These are phyloP conservation scores for Leccinum ochraceum DNA, from an alignment of 768 basidiomycete genomes.

Conservation along the genomic window DNA sequence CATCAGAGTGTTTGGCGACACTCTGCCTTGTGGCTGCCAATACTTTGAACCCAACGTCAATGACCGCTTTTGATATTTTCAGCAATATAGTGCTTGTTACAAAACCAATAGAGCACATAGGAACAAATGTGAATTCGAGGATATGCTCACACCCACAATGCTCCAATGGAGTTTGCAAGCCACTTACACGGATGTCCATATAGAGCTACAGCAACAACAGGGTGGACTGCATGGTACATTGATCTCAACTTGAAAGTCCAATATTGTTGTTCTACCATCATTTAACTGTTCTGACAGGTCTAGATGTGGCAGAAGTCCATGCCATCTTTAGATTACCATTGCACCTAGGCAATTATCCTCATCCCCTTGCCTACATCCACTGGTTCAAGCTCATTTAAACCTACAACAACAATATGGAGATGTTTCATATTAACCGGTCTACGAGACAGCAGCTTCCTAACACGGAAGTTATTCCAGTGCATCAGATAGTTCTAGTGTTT, in stretches of 20 bases:
- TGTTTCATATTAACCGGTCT: too few relatives aligned
- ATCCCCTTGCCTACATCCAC: not conserved
- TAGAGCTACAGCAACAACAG: not conserved
- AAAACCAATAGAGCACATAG: not conserved
- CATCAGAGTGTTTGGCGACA: not conserved
- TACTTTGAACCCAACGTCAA: not conserved
- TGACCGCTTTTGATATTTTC: not conserved
- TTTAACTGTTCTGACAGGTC: not conserved
- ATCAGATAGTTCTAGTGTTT: too few relatives aligned
- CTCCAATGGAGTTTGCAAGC: not conserved
- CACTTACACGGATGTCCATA: not conserved
- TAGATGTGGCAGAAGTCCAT: not conserved
- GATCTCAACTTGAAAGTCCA: too few relatives aligned
- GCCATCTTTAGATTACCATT: not conserved
- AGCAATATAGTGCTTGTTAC: not conserved
- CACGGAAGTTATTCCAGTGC: too few relatives aligned
- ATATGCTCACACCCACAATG: not conserved
- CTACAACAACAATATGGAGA: too few relatives aligned
- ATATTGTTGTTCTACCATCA: too few relatives aligned
- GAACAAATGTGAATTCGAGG: not conserved
- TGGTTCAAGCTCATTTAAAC: not conserved
- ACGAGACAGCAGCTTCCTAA: too few relatives aligned
- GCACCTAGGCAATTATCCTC: not conserved
- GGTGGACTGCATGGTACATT: not conserved
- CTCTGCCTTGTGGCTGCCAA: not conserved